Evolutionary conservation across 768 basidiomycete species (phyloP).

Genomic region (Gelatoporia subvermispora): DNA sequence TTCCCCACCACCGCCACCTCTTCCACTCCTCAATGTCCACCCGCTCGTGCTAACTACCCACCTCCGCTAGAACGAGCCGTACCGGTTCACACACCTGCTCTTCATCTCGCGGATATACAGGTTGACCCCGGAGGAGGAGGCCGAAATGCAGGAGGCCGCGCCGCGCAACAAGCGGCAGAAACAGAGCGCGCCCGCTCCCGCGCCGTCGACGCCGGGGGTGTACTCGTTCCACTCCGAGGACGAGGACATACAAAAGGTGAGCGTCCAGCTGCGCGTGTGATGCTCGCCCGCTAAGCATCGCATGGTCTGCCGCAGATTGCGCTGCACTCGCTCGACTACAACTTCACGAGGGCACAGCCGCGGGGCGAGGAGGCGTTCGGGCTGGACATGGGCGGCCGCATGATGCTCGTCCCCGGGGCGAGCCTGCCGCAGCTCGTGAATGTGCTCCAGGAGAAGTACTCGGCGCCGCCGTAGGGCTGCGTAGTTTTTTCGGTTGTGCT

Average conservation of each 20-base stretch:
- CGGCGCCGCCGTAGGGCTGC: constrained; percentile 20
- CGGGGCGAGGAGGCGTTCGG: constrained; percentile 68
- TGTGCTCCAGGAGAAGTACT: constrained; percentile 19
- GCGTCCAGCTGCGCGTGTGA: constrained; percentile 17
- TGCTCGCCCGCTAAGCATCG: no score
- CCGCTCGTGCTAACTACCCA: no score
- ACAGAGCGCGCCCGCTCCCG: constrained; percentile 30
- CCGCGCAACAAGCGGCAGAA: constrained; percentile 36
- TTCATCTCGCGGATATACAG: constrained; percentile 78
- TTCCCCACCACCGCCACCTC: no score
- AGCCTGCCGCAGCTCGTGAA: constrained; percentile 38
- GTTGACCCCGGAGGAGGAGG: constrained; percentile 66
- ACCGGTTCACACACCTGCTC: constrained; percentile 67
- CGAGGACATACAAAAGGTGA: constrained; percentile 61
- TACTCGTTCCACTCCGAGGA: constrained; percentile 89
- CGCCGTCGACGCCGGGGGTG: constrained; percentile 38
- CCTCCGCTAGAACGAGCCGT: constrained; percentile 47
- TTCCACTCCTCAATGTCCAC: no score
- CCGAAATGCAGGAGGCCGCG: constrained; percentile 33
- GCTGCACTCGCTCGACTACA: constrained; percentile 45
- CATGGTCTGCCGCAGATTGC: constrained; percentile 38
- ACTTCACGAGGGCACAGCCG: constrained; percentile 47
- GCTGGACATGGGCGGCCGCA: constrained; percentile 59
- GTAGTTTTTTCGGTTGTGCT: no score
- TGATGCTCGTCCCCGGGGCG: constrained; percentile 55